A percentile compares a stretch with the other conserved stretches of the same genome.
These are phyloP conservation scores for Rubia balearica DNA, from an alignment of 305 asterid species.

Conservation along the genomic window DNA sequence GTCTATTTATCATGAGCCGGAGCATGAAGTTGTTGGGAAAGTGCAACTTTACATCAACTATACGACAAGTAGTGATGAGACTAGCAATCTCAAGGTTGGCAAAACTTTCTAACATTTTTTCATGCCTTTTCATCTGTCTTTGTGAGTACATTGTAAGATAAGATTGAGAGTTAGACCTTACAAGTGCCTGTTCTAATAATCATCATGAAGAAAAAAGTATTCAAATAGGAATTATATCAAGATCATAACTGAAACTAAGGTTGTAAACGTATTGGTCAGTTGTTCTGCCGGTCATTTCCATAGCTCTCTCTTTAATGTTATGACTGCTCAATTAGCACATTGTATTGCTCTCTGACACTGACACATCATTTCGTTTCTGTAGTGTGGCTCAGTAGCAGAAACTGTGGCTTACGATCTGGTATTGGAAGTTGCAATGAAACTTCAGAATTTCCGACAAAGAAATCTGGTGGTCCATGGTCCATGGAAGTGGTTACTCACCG, in stretches of 20 bases:
- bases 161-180: neutral
- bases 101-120: neutral
- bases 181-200: neutral
- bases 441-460: conserved; percentile 41
- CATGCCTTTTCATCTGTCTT: neutral
- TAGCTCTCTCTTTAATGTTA: neutral
- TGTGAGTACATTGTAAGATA: neutral
- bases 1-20: conserved; percentile 47
- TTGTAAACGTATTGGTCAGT: neutral
- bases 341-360: conserved; percentile 10
- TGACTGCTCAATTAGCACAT: neutral
- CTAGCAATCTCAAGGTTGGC: conserved; percentile 39
- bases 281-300: neutral
- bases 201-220: neutral
- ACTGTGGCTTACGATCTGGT: conserved; percentile 51
- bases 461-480: conserved; percentile 42
- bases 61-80: conserved; percentile 39
- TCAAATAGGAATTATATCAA: neutral
- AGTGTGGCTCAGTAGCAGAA: conserved; percentile 57
- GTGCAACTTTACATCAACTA: conserved; percentile 42
- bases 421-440: conserved; percentile 47
- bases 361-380: conserved; percentile 11
- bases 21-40: conserved; percentile 49
- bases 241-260: neutral
- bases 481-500: conserved; percentile 51